phyloP scores from a whole-genome alignment of 176 grass and related monocot genomes.

The Phoenix roebelenii region DNA sequence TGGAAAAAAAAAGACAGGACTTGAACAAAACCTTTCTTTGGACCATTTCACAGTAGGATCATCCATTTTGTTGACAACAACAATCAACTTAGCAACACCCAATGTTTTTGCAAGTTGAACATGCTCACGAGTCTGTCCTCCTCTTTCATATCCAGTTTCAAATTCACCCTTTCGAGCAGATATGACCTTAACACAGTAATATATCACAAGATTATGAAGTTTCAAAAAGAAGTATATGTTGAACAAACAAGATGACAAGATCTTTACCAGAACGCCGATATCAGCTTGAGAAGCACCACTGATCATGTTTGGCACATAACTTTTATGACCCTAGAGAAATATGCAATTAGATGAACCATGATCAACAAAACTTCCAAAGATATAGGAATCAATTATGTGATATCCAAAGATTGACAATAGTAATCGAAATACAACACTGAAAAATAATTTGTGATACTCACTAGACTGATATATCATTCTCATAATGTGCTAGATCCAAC shows the following conservation, averaged over 20 bases:
- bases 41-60: conserved; percentile 73
- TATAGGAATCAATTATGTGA: too few species aligned
- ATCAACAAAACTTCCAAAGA: background rate
- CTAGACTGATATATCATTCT: too few species aligned
- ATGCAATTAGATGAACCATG: background rate
- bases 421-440: too few species aligned
- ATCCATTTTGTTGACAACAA: conserved; percentile 91
- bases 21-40: conserved; percentile 48
- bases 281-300: conserved; percentile 97
- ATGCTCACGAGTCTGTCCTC: conserved; percentile 79
- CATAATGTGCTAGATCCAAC: too few species aligned
- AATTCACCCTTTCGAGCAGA: conserved; percentile 94
- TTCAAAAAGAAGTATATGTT: background rate
- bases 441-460: too few species aligned
- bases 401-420: too few species aligned
- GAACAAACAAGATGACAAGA: conserved; percentile 4
- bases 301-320: conserved; percentile 98
- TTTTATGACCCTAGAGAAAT: conserved; percentile 82
- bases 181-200: conserved; percentile 42
- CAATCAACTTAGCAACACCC: conserved; percentile 66
- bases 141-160: conserved; percentile 84
- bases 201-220: background rate
- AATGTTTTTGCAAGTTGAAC: conserved; percentile 83
- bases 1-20: background rate
- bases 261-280: conserved; percentile 82